phyloP scores from a whole-genome alignment of 139 green algal species.

The Haematococcus sp. region DNA sequence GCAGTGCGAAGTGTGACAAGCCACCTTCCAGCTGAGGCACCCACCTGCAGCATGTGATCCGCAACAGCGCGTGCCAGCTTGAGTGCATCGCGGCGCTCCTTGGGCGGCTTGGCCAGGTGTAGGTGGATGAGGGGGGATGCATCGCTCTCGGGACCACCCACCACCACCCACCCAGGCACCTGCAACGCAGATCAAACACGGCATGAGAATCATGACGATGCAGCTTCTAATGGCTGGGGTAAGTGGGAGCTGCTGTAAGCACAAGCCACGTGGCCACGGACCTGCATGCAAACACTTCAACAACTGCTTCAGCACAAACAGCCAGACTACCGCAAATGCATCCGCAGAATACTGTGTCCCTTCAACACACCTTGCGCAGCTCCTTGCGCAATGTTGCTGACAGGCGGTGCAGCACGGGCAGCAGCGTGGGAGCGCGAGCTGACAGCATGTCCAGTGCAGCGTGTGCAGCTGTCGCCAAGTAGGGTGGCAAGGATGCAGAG shows the following conservation, averaged over 20 bases:
- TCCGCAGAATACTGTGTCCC: background rate
- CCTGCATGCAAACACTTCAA: too few relatives aligned
- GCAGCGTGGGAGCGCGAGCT: conserved; percentile 12
- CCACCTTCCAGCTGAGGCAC: background rate
- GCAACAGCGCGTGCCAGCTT: conserved; percentile 7
- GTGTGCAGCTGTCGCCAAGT: conserved; percentile 72
- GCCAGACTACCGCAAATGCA: too few relatives aligned
- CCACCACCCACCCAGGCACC: conserved; percentile 12
- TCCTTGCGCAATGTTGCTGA: conserved; percentile 36
- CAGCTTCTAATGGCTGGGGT: too few relatives aligned
- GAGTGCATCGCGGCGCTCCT: background rate
- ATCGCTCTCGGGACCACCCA: conserved; percentile 16
- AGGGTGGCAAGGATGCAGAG: conserved; percentile 92
- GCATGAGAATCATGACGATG: too few relatives aligned
- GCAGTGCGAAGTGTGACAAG: too few relatives aligned
- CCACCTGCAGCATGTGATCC: conserved; percentile 15
- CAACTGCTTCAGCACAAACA: too few relatives aligned
- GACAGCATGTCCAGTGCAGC: conserved; percentile 47
- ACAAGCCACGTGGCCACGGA: too few relatives aligned
- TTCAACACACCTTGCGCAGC: conserved; percentile 31
- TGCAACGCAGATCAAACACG: background rate
- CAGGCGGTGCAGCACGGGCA: conserved; percentile 31
- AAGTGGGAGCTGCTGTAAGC: too few relatives aligned
- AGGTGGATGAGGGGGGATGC: conserved; percentile 65
- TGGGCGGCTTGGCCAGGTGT: conserved; percentile 28